Conservation (phyloP, 768 basidiomycete species). For the Tricholoma hemisulphureum region DNA sequence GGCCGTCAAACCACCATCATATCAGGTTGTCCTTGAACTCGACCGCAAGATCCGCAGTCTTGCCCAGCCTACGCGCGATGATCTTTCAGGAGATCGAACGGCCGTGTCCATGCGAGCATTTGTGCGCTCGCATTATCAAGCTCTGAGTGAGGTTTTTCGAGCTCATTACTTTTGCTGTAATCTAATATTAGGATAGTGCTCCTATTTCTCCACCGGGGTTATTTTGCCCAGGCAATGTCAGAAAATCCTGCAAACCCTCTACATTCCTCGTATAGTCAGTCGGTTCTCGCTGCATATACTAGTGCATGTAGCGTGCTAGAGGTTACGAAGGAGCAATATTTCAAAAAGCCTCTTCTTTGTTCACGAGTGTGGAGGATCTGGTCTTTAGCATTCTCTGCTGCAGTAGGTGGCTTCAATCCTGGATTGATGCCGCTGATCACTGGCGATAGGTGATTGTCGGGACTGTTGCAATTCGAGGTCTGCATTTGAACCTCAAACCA, state of each 20-base stretch:
- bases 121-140: conserved; percentile 44
- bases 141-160: conserved; percentile 36
- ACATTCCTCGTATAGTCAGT: conserved; percentile 46
- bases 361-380: conserved; percentile 59
- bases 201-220: conserved; percentile 55
- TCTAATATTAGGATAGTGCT: conserved; percentile 37
- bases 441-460: conserved; percentile 48
- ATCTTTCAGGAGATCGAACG: conserved; percentile 28
- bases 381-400: conserved; percentile 54
- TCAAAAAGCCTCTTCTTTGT: conserved; percentile 43
- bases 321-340: conserved; percentile 40
- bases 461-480: conserved; percentile 49
- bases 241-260: conserved; percentile 48
- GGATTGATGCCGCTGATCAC: neutral
- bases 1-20: conserved; percentile 42
- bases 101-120: conserved; percentile 42
- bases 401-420: conserved; percentile 36
- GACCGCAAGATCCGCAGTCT: conserved; percentile 48
- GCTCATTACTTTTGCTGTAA: neutral
- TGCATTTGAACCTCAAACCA: conserved; percentile 43
- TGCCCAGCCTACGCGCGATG: conserved; percentile 24
- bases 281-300: conserved; percentile 51
- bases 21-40: conserved; percentile 46
- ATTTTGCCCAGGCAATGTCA: conserved; percentile 55
- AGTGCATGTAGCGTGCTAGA: conserved; percentile 48